Base-by-base conservation (phyloP, 2,329 filamentous ascomycete genomes). In the Nigrograna mackinnonii region DNA sequence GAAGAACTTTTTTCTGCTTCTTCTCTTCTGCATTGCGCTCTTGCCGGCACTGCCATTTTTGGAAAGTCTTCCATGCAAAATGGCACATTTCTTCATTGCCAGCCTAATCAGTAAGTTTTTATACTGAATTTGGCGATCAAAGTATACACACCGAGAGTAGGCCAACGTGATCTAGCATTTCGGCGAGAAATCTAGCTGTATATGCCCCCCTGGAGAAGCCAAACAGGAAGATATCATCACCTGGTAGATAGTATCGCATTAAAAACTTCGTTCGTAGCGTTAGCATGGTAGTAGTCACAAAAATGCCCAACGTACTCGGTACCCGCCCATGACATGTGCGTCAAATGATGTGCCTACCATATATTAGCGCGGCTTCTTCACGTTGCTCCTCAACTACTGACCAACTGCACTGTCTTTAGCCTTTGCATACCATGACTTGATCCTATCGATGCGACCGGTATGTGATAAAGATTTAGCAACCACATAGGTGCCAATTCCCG, bases 31-130 rank as follows among this genome's bases (percentile, higher is more conserved):
- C 62, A 5, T 56, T 65, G 5, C 54, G 47, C 19, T 74, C 70
- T 7, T 76, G 69, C 6, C 85, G 79, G 32, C 77, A 78, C 58
- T 89, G 84, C 85, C 85, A 90, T 60, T 85, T 82, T 6, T 84
- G 79, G 57, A 90, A 91, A 0, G 86, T 85, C 62, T 87, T 91
- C 88, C 89, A 94, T 1, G 87, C 89, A 62, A 95, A 95, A 4
- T 79, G 77, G 38, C 89, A 83, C 83, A 94, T 86, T 54, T 94
- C 89, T 59, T 95, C 87, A 55, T 95, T 95, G 9, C 89, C 89
- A 38, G 87, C 85, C 58, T 64, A 24, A 28, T 32, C 22, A 41
- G 33, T 17, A 14, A 14, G 13, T 6, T 12, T 14, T n/a, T 35
- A 6, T 22, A 18, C 16, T 6, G 24, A 18, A 30, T 6, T 22